Conservation (phyloP, 345 rosid genomes). For the Angophora floribunda region DNA sequence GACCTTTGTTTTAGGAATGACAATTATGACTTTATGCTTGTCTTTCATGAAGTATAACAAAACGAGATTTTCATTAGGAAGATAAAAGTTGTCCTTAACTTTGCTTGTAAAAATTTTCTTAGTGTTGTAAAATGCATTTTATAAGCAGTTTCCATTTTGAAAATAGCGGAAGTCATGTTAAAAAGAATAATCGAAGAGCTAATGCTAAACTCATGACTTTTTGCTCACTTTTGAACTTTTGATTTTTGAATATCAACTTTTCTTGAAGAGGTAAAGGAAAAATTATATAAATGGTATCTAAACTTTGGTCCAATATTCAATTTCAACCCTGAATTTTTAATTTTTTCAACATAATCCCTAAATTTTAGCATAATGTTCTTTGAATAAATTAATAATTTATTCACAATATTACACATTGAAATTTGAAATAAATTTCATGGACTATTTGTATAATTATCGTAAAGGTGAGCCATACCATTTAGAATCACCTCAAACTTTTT, state of each 20-base stretch:
- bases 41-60: neutral
- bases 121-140: neutral
- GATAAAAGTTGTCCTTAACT: neutral
- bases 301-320: neutral
- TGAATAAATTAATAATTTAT: accelerated
- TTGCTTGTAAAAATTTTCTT: neutral
- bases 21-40: neutral
- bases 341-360: neutral
- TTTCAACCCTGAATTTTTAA: neutral
- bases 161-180: neutral
- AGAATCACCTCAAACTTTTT: neutral
- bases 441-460: too few species aligned
- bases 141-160: neutral
- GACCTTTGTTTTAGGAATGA: neutral
- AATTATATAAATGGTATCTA: neutral
- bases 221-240: neutral
- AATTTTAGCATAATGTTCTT: neutral
- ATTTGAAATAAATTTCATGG: too few species aligned
- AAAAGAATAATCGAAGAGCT: neutral
- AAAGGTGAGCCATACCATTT: neutral
- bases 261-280: neutral
- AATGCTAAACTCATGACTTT: neutral
- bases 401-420: neutral
- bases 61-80: neutral
- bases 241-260: too few species aligned